Conservation (phyloP, 495 filamentous ascomycete species). For the Lophiostoma macrostomum region DNA sequence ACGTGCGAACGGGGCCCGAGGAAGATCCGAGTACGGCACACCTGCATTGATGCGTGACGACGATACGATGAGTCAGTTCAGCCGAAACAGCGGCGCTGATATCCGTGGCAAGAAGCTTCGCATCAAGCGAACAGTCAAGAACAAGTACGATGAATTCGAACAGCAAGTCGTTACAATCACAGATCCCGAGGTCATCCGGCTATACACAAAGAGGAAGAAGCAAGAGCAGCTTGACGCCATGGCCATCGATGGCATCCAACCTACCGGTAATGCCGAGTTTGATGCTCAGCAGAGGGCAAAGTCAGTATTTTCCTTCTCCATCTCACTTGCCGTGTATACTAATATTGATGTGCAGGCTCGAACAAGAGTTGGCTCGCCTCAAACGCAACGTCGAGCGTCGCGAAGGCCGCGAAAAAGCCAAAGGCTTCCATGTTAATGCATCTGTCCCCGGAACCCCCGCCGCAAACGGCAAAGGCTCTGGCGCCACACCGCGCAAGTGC, state of each 20-base stretch:
- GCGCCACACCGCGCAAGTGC: constrained; percentile 84
- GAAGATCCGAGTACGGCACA: constrained; percentile 59
- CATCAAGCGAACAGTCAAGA: constrained; percentile 65
- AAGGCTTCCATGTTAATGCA: constrained; percentile 50
- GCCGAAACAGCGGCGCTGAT: constrained; percentile 67
- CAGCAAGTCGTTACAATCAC: constrained; percentile 60
- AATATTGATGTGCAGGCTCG: constrained; percentile 53
- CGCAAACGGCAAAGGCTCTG: constrained; percentile 38
- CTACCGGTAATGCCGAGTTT: constrained; percentile 74
- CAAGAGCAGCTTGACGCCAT: constrained; percentile 61
- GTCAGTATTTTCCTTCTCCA: constrained; percentile 37
- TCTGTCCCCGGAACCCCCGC: constrained; percentile 42
- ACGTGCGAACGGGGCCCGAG: constrained; percentile 37
- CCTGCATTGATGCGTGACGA: constrained; percentile 60
- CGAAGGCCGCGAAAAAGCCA: constrained; percentile 86
- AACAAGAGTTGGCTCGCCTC: constrained; percentile 74
- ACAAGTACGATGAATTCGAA: constrained; percentile 60
- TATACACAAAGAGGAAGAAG: constrained; percentile 56
- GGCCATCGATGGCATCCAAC: constrained; percentile 58
- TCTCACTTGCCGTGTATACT: neutral
- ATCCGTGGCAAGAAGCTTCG: constrained; percentile 67
- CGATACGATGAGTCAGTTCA: constrained; percentile 84
- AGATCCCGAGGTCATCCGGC: constrained; percentile 70
- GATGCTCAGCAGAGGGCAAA: constrained; percentile 58
- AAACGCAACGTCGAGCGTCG: constrained; percentile 88